A percentile compares a stretch with the other conserved stretches of the same genome.
phyloP scores from a whole-genome alignment of 306 rosid species.

The Rubus idaeus region DNA sequence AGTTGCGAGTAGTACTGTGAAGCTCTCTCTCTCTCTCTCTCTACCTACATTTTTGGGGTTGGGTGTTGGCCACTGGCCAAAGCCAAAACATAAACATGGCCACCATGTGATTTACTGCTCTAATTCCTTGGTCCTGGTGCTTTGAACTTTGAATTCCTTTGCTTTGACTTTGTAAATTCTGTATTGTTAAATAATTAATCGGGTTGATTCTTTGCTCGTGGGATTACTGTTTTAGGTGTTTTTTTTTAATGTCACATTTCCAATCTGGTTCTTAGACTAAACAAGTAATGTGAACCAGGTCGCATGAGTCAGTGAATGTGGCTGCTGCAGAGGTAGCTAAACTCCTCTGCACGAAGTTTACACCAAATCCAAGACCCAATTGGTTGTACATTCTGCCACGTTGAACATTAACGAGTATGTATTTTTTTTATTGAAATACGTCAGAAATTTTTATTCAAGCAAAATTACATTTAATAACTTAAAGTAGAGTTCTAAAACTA shows the following conservation, averaged over 20 bases:
- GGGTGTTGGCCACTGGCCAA: slow-evolving; percentile 23
- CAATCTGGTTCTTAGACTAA: background rate
- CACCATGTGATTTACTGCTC: slow-evolving; percentile 47
- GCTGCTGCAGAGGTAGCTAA: background rate
- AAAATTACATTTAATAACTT: too few species aligned
- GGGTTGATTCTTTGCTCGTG: slow-evolving; percentile 5
- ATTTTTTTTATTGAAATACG: too few species aligned
- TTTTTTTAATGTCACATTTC: slow-evolving; percentile 1
- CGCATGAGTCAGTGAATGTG: slow-evolving; percentile 12
- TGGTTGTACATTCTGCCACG: background rate
- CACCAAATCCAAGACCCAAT: background rate
- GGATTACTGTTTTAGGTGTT: slow-evolving; percentile 5
- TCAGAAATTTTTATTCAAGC: too few species aligned
- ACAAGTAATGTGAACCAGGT: background rate
- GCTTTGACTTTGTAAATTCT: slow-evolving; percentile 31
- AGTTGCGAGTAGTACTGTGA: background rate
- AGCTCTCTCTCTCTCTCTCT: background rate
- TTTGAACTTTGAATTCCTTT: slow-evolving; percentile 33
- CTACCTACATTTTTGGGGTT: slow-evolving; percentile 30
- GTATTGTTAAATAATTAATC: background rate
- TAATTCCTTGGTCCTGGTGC: slow-evolving; percentile 37
- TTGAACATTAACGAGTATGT: background rate
- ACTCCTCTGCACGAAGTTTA: background rate
- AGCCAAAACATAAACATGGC: slow-evolving; percentile 18
- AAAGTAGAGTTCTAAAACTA: too few species aligned